Conservation (phyloP, 805 yeast species). For the Teunomyces barrocoloradensis region DNA sequence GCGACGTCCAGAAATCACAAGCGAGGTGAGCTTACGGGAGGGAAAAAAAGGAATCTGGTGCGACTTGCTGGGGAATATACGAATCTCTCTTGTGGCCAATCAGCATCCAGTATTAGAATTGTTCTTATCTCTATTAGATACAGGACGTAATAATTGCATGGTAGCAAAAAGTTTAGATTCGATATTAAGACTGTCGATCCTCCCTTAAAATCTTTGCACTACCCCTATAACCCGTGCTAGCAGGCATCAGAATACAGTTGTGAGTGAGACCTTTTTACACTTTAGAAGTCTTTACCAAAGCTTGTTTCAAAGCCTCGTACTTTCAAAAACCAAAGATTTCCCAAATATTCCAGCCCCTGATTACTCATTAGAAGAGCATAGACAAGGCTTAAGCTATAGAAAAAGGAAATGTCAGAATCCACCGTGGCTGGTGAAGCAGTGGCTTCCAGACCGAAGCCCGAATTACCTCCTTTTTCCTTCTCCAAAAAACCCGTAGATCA, state of each 20-base stretch:
- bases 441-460: neutral
- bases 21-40: neutral
- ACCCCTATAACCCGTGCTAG: too few species aligned
- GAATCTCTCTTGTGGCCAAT: neutral
- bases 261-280: too few species aligned
- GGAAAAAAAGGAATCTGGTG: neutral
- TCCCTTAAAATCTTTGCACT: neutral
- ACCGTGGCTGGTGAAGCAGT: neutral
- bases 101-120: neutral
- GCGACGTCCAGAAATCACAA: neutral
- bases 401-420: neutral
- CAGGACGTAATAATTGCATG: neutral
- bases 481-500: constrained; percentile 27
- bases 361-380: neutral
- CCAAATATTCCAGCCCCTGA: neutral
- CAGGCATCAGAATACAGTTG: too few species aligned
- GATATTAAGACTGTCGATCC: neutral
- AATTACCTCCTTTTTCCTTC: constrained; percentile 29
- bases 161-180: neutral
- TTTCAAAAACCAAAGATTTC: neutral
- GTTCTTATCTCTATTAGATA: constrained; percentile 1
- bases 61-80: neutral
- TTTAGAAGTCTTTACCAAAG: too few species aligned
- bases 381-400: neutral
- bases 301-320: too few species aligned